phyloP scores from a whole-genome alignment of 306 rosid genomes.

The Castanopsis chinensis region DNA sequence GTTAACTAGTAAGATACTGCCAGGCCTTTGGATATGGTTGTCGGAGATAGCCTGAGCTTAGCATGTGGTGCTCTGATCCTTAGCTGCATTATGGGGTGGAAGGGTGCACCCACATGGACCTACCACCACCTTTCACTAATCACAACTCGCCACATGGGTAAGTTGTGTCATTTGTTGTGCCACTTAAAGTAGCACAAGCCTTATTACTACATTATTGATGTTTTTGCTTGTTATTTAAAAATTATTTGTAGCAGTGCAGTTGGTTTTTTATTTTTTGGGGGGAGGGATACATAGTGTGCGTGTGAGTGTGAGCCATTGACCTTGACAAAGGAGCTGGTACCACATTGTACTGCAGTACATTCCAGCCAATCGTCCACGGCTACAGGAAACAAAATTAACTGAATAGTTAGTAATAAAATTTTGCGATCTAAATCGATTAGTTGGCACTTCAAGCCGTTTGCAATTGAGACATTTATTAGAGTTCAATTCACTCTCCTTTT shows the following conservation, averaged over 20 bases:
- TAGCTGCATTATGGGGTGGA: conserved; percentile 23
- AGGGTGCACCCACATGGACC: too few relatives aligned
- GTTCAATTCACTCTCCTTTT: too few relatives aligned
- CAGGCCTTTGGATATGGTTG: conserved; percentile 38
- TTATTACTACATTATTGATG: conserved; percentile 30
- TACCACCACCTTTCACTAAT: too few relatives aligned
- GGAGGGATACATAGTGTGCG: background rate
- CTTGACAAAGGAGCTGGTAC: background rate
- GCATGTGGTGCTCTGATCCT: conserved; percentile 45
- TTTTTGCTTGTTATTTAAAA: background rate
- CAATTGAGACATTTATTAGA: too few relatives aligned
- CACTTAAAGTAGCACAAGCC: too few relatives aligned
- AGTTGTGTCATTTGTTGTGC: too few relatives aligned
- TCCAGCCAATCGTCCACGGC: background rate
- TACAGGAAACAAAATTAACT: too few relatives aligned
- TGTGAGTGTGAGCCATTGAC: background rate
- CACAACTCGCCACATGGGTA: too few relatives aligned
- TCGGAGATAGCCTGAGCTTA: conserved; percentile 29
- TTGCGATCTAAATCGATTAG: fast-evolving
- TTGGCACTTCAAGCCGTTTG: too few relatives aligned
- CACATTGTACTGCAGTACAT: background rate
- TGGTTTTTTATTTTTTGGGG: background rate
- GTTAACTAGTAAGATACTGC: conserved; percentile 24
- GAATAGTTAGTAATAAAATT: too few relatives aligned
- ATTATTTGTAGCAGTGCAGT: background rate